Base-by-base conservation (phyloP, 192 early-diverging fungal species). In the Nowakowskiella sp. region DNA sequence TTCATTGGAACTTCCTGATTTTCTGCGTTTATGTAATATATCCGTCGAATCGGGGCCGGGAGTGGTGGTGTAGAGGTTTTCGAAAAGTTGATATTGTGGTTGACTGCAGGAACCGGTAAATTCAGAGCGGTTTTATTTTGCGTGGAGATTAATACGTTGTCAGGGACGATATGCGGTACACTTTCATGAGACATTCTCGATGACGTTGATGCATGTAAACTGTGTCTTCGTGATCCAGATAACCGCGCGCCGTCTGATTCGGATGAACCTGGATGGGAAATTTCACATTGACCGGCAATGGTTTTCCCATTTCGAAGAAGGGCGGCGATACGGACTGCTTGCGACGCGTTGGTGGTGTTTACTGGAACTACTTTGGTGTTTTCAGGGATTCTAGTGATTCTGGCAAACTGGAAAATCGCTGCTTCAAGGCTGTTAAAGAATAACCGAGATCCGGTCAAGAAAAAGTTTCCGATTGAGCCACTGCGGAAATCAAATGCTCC, bases 391-490 rank as follows among this genome's bases (percentile, higher is more conserved):
- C 80, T 74, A 23, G 80, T 81, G 44, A 85, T 88, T 29, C 80
- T 66, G 0, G 82, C 65, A 58, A 88, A 86, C 45, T 86, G 60
- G 60, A 86, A 86, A 44, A 88, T 83, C 42, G 84, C 86, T 5
- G 84, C 81, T 39, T 74, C 68, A 9, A 74, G 61, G 23, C 57
- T 32, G 76, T 81, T 69, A 67, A 86, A 86, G 49, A 88, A 88
- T 30, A 88, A 63, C 7, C 86, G 71, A 3, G 80, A 84, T 6
- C 86, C 86, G 24, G 83, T 86, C 47, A 88, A 57, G 55, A 88
- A 86, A 61, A 88, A 85, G 62, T 88, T 88, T 3, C 86, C 86
- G 49, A 88, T 85, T 13, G 72, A 74, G 25, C 83, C 86, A 36
- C 83, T 81, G 6, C 81, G 74, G 49, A 86, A 88, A 16, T 86